A percentile compares a stretch with the other conserved stretches of the same genome.
Conservation (phyloP, 202 grass and related monocot genomes). For the Panicum hallii region DNA sequence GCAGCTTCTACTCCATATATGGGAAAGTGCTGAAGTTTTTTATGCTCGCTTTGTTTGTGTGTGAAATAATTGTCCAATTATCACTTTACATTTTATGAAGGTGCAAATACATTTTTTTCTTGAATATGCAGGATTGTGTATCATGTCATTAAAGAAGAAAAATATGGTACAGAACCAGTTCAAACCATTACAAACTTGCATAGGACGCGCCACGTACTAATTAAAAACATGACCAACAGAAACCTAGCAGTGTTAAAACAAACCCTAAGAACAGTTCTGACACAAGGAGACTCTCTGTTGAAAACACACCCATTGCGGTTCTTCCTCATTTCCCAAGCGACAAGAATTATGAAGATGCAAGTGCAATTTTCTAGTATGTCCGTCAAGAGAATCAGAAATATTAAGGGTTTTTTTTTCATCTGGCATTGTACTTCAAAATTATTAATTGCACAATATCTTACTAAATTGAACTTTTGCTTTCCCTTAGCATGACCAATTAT, state of each 20-base stretch:
- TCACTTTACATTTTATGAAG: slow-evolving; percentile 10
- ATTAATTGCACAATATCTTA: neutral
- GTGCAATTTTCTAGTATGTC: neutral
- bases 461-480: neutral
- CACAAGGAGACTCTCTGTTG: neutral
- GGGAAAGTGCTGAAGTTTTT: slow-evolving; percentile 8
- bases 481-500: neutral
- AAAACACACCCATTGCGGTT: neutral
- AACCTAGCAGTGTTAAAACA: neutral
- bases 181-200: neutral
- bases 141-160: neutral
- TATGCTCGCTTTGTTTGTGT: neutral
- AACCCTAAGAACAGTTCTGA: neutral
- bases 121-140: neutral
- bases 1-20: slow-evolving; percentile 5
- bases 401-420: neutral
- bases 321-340: neutral
- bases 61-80: neutral
- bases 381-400: slow-evolving; percentile 12
- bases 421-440: slow-evolving; percentile 19
- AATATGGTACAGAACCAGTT: neutral
- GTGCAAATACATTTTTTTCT: neutral
- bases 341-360: neutral
- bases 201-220: neutral
- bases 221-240: neutral